Conservation (phyloP, 768 basidiomycete species). For the Rhizopogon vulgaris region DNA sequence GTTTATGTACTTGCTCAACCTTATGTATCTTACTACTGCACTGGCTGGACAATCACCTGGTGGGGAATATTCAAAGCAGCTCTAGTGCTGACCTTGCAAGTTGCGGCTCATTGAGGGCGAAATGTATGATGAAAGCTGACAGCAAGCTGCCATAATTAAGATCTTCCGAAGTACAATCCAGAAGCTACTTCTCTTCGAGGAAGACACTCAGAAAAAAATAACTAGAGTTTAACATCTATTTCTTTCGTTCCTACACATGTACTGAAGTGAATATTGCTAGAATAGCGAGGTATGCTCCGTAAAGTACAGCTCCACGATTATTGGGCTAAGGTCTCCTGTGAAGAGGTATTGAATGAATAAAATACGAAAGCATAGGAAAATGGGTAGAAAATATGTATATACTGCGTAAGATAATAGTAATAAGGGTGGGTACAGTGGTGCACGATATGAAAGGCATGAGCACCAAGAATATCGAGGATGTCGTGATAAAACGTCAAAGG, state of each 20-base stretch:
- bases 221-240: background rate
- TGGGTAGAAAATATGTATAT: constrained; percentile 3
- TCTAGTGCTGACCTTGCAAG: background rate
- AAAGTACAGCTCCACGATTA: constrained; percentile 7
- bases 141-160: background rate
- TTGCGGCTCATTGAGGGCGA: background rate
- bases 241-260: background rate
- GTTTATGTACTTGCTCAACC: too few relatives aligned
- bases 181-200: background rate
- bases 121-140: background rate
- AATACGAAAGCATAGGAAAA: constrained; percentile 19
- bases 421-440: background rate
- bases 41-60: background rate
- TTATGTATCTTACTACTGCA: background rate
- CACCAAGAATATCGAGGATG: background rate
- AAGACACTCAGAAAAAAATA: background rate
- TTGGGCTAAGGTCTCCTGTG: constrained; percentile 8
- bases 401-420: constrained; percentile 1
- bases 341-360: constrained; percentile 17
- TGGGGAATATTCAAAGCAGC: background rate
- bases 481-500: background rate
- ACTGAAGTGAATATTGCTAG: background rate
- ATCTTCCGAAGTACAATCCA: background rate
- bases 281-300: background rate
- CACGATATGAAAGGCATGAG: background rate